Evolutionary conservation across 495 filamentous ascomycete genomes (phyloP).

Genomic region (Aspergillus diversus): DNA sequence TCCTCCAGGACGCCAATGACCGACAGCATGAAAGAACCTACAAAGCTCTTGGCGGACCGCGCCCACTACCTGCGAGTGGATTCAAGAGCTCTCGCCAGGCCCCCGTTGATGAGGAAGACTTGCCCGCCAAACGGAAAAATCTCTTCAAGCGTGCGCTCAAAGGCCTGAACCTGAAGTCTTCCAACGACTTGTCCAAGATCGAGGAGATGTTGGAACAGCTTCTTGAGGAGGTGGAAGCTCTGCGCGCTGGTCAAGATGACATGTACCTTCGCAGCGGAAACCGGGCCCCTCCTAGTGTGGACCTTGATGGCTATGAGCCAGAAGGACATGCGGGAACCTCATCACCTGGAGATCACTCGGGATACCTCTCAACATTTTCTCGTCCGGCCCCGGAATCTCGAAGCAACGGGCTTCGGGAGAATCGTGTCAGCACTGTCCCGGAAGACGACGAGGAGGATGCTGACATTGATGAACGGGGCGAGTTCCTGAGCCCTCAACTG

Average conservation of each 20-base stretch:
- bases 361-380: slow-evolving; percentile 72
- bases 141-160: slow-evolving; percentile 90
- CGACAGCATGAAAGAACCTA: slow-evolving; percentile 85
- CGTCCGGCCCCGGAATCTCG: slow-evolving; percentile 45
- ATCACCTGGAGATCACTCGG: slow-evolving; percentile 74
- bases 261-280: slow-evolving; percentile 27
- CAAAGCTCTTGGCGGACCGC: slow-evolving; percentile 81
- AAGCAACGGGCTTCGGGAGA: slow-evolving; percentile 54
- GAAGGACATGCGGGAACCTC: slow-evolving; percentile 78
- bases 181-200: slow-evolving; percentile 86
- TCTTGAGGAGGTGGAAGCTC: slow-evolving; percentile 84
- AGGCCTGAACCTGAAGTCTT: slow-evolving; percentile 81
- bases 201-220: slow-evolving; percentile 95
- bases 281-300: slow-evolving; percentile 41
- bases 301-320: slow-evolving; percentile 74
- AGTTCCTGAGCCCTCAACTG: slow-evolving; percentile 52
- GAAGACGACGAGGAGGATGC: slow-evolving; percentile 78
- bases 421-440: slow-evolving; percentile 85
- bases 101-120: slow-evolving; percentile 69
- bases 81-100: slow-evolving; percentile 51
- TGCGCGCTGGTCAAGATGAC: slow-evolving; percentile 66
- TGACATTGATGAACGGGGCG: slow-evolving; percentile 57
- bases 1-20: slow-evolving; percentile 80
- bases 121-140: slow-evolving; percentile 79
- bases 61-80: slow-evolving; percentile 69